Evolutionary conservation across 23 red algal genomes (phyloP).

Genomic region (Gracilaria caudata): DNA sequence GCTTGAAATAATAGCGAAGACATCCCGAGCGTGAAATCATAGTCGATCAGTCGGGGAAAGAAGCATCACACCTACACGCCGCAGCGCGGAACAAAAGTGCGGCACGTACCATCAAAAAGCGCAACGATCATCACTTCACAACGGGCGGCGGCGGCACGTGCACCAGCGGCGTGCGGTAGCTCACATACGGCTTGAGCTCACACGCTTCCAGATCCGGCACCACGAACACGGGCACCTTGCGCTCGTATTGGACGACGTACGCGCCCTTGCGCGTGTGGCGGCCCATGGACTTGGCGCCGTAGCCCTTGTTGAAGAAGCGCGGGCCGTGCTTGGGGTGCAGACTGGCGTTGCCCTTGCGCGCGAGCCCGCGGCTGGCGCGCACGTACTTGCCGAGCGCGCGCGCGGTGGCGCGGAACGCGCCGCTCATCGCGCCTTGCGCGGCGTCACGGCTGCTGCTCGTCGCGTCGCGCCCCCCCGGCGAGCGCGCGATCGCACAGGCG

Average conservation of each 20-base stretch:
- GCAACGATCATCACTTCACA: background rate
- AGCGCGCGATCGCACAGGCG: too few relatives aligned
- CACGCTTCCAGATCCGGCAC: conserved; percentile 51
- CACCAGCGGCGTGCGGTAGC: conserved; percentile 46
- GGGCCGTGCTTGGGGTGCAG: conserved; percentile 78
- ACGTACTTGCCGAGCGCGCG: conserved; percentile 10
- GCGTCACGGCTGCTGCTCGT: too few relatives aligned
- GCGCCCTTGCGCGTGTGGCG: conserved; percentile 77
- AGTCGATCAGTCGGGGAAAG: conserved; percentile 47
- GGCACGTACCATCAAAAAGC: background rate
- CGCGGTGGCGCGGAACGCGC: conserved; percentile 33
- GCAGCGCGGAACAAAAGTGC: background rate
- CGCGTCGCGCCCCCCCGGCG: too few relatives aligned
- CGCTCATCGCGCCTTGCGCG: background rate
- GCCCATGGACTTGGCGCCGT: conserved; percentile 61
- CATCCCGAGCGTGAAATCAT: conserved; percentile 21
- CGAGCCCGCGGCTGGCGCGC: conserved; percentile 31
- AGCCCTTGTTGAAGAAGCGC: conserved; percentile 65
- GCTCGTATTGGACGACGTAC: conserved; percentile 54
- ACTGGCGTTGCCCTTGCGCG: conserved; percentile 49
- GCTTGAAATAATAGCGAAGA: conserved; percentile 5
- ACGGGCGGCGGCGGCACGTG: conserved; percentile 52
- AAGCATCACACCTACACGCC: background rate
- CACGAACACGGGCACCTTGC: conserved; percentile 52
- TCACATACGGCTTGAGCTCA: conserved; percentile 59